Base-by-base conservation (phyloP, 305 asterid species). In the Stenogyne calaminthoides region DNA sequence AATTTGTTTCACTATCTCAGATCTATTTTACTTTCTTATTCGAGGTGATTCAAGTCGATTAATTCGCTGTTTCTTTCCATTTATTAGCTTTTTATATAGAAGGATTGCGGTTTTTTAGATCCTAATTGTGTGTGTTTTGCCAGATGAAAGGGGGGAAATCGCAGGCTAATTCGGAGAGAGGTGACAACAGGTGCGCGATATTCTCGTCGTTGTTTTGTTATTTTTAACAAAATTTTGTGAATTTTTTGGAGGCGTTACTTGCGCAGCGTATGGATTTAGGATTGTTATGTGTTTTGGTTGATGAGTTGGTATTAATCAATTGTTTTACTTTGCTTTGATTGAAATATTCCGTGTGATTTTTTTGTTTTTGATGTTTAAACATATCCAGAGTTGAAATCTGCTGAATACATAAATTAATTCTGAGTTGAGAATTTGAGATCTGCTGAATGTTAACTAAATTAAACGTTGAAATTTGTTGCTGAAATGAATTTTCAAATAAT, bases 71-170 rank as follows among this genome's bases (percentile, higher is more conserved):
- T 69, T 51, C 8, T 14, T 46, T 49, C 6, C 9, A n/a, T 19
- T 39, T 7, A 39, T 10, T 7, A 39, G 46, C 7, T n/a, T 49
- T 49, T n/a, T 9, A 47, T 47, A 14, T 14, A 14, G 14, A 6
- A 49, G n/a, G 6, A 19, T 49, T 49, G 29, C 29, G 29, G 3
- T n/a, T 1, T 12, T 49, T 49, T 49, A 4, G 19, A 49, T 47
- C 56, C 56, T 46, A 1, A 2, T 42, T 49, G 9, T 15, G 56
- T 49, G 20, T 49, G 56, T 49, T 5, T 49, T 49, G 19, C 20
- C 56, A 49, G 56, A 86, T 91, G 96, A 88, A 84, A 72, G 91
- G 89, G 70, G 93, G 81, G 11, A 88, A 82, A 70, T 84, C 93
- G 7, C 88, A 82, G 82, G 89, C 88, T 5, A 86, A 73, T 51